Evolutionary conservation across 202 grass and related monocot genomes (phyloP).

Genomic region (Brachypodium distachyon): DNA sequence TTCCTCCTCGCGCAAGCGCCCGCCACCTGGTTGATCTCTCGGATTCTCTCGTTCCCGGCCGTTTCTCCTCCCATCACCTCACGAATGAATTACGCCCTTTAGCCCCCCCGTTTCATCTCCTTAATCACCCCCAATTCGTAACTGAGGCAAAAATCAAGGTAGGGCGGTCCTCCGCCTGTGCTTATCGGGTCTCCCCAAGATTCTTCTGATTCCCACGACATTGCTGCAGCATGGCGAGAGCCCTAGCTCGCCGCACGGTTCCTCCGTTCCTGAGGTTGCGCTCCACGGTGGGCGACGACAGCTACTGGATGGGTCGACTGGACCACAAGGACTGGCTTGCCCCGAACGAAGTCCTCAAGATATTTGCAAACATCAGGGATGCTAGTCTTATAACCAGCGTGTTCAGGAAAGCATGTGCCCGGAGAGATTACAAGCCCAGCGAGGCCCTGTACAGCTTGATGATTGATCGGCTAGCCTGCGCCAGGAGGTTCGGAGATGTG

Average conservation of each 20-base stretch:
- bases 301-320: conserved; percentile 56
- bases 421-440: conserved; percentile 69
- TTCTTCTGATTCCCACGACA: background rate
- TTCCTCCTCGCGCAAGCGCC: no score
- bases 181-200: background rate
- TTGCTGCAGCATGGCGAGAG: conserved; percentile 17
- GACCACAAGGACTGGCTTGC: conserved; percentile 90
- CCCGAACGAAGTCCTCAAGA: conserved; percentile 80
- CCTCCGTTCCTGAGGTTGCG: conserved; percentile 30
- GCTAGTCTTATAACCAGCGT: conserved; percentile 36
- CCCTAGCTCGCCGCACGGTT: conserved; percentile 7
- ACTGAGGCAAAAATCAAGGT: no score
- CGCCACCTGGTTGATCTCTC: no score
- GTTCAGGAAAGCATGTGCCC: conserved; percentile 38
- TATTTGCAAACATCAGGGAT: conserved; percentile 53
- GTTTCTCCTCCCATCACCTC: no score
- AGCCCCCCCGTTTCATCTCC: no score
- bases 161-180: no score
- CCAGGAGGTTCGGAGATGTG: conserved; percentile 59
- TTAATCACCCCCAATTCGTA: no score
- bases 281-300: conserved; percentile 19
- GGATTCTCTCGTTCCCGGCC: no score
- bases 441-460: conserved; percentile 70
- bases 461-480: conserved; percentile 55
- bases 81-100: no score